phyloP scores from a whole-genome alignment of 2,329 filamentous ascomycete species.

The Fonsecaea pugnacius region DNA sequence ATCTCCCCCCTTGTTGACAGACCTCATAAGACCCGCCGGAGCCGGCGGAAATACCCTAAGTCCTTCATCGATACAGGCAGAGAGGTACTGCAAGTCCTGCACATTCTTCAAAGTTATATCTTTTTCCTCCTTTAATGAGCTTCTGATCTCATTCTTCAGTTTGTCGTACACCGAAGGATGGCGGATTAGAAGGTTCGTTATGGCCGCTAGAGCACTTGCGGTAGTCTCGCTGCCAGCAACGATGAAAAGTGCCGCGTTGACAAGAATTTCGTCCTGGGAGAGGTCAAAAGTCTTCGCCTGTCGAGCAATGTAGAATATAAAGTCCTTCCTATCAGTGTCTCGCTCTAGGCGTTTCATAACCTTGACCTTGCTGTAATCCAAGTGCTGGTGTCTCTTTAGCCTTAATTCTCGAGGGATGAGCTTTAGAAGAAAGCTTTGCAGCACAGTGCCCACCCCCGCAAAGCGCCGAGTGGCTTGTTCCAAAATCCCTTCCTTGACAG shows the following conservation, averaged over 20 bases:
- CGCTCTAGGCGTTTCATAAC: too few species aligned
- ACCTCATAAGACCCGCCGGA: slow-evolving; percentile 44
- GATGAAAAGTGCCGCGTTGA: slow-evolving; percentile 36
- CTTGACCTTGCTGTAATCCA: too few species aligned
- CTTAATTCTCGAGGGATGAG: too few species aligned
- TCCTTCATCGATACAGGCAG: slow-evolving; percentile 53
- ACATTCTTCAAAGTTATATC: slow-evolving; percentile 44
- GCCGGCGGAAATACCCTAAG: slow-evolving; percentile 53
- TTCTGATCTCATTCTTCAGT: slow-evolving; percentile 39
- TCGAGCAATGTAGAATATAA: slow-evolving; percentile 19
- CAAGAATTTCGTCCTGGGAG: slow-evolving; percentile 27
- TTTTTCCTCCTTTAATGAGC: slow-evolving; percentile 34
- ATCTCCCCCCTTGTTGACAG: slow-evolving; percentile 2
- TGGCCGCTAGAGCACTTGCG: slow-evolving; percentile 31
- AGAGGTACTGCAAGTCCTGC: slow-evolving; percentile 53
- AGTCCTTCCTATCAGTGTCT: too few species aligned
- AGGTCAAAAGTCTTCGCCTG: slow-evolving; percentile 27
- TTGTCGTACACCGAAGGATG: slow-evolving; percentile 32
- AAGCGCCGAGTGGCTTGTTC: too few species aligned
- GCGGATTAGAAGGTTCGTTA: slow-evolving; percentile 39
- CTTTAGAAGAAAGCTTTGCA: too few species aligned
- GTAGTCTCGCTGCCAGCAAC: slow-evolving; percentile 38
- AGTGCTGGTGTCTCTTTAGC: too few species aligned
- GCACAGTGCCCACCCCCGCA: too few species aligned
- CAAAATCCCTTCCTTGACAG: too few species aligned